Base-by-base conservation (phyloP, 2,329 filamentous ascomycete species). In the Rachicladosporium sp. region DNA sequence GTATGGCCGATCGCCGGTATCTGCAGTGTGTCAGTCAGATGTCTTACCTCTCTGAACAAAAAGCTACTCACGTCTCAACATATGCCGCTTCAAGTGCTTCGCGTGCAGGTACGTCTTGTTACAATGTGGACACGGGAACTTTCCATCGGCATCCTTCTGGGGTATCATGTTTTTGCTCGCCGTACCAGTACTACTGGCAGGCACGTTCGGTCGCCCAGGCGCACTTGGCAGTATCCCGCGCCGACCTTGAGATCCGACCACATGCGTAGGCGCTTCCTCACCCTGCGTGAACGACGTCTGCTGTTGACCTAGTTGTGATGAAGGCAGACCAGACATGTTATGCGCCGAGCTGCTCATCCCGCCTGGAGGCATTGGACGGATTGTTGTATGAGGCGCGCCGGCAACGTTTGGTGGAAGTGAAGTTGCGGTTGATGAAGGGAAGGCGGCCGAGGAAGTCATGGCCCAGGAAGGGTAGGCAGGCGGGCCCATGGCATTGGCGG, bases 71-170 rank as follows among this genome's bases (percentile, higher is more conserved):
- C 89, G 91, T 73, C 91, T 75, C 52, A 96, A 70, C 43, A 96
- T 74, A 72, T 96, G 91, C 55, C 91, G 82, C 74, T 96, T 96
- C 53, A 96, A 66, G 65, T 96, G 91, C 71, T 98, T 96, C 35
- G 89, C 83, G 61, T 96, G 91, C 42, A 96, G 72, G 59, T 98
- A 98, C 5, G 88, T 95, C 71, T 96, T 96, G 55, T 86, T 94
- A 68, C 91, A 98, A 63, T 96, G 88, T 54, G 87, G 87, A 66
- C 91, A 98, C 44, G 91, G 89, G 59, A 93, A 98, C 69, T 96
- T 96, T 58, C 91, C 91, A 60, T 96, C 89, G 6, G 87, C 86
- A 62, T 96, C 89, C 69, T 96, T 95, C 52, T 85, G 82, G 10
- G 88, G 87, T 47, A 93, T 91, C 46, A 84, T 77, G 44, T 83